A percentile compares a stretch with the other conserved stretches of the same genome.
phyloP scores from a whole-genome alignment of 1,139 yeast genomes.

The Protomyces pachydermus region DNA sequence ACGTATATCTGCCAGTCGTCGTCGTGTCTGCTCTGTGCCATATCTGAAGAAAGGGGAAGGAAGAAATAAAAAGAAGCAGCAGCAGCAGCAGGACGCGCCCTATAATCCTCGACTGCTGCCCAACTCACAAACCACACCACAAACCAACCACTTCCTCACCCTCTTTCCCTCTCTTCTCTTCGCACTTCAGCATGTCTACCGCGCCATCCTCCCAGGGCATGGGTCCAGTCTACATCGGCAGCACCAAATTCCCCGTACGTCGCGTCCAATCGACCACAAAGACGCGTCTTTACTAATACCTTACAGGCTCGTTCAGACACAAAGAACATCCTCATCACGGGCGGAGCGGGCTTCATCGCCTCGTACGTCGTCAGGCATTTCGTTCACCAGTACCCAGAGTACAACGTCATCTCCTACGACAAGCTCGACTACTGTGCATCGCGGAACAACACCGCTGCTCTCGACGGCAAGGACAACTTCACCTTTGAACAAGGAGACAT shows the following conservation, averaged over 20 bases:
- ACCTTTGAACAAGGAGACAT: slow-evolving; percentile 44
- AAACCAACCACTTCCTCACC: not conserved
- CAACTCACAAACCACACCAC: not conserved
- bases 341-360: slow-evolving; percentile 60
- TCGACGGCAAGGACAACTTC: slow-evolving; percentile 37
- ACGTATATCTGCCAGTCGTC: too few relatives aligned
- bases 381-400: slow-evolving; percentile 43
- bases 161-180: not conserved
- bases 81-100: not conserved
- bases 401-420: slow-evolving; percentile 49
- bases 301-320: slow-evolving; percentile 11
- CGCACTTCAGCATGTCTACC: slow-evolving; percentile 9
- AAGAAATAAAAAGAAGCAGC: not conserved
- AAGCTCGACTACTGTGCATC: slow-evolving; percentile 44
- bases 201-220: not conserved
- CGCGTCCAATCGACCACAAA: not conserved
- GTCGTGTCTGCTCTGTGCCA: too few relatives aligned
- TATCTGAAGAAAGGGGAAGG: slow-evolving; percentile 1
- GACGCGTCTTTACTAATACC: not conserved
- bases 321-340: slow-evolving; percentile 47
- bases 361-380: slow-evolving; percentile 48
- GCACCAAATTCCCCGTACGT: slow-evolving; percentile 30
- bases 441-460: slow-evolving; percentile 35
- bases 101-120: not conserved
- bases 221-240: slow-evolving; percentile 31